Percentiles rank a stretch among this genome's conserved stretches.
phyloP scores from a whole-genome alignment of 1,139 yeast species.

The Eremothecium coryli region DNA sequence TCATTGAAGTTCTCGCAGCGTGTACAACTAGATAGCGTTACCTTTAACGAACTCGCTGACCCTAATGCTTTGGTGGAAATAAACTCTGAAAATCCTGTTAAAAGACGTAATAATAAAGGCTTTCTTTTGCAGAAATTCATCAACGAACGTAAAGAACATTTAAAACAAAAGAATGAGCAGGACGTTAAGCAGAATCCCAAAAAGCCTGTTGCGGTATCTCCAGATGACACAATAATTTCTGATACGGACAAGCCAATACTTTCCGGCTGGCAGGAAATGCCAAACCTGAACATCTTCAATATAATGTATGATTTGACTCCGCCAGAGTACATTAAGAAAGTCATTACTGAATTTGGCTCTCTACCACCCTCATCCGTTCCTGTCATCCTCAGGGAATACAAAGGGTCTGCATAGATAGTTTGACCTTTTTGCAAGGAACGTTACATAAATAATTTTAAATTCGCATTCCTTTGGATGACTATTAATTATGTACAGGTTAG shows the following conservation, averaged over 20 bases:
- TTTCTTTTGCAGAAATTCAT: constrained; percentile 60
- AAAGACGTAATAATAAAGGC: constrained; percentile 41
- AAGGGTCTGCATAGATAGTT: constrained; percentile 32
- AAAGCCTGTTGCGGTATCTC: constrained; percentile 10
- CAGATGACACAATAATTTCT: constrained; percentile 8
- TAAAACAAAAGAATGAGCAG: constrained; percentile 20
- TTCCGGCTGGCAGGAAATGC: constrained; percentile 54
- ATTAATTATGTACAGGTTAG: not conserved
- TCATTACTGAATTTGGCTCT: constrained; percentile 92
- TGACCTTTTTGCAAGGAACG: too few relatives aligned
- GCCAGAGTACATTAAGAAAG: constrained; percentile 85
- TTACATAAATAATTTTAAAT: too few relatives aligned
- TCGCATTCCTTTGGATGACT: too few relatives aligned
- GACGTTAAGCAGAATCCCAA: constrained; percentile 19
- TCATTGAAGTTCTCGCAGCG: constrained; percentile 90
- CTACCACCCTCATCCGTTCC: constrained; percentile 97
- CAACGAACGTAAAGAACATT: constrained; percentile 33
- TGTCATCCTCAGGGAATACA: constrained; percentile 87
- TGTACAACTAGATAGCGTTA: constrained; percentile 91
- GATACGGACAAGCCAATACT: constrained; percentile 36
- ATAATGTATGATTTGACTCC: constrained; percentile 93
- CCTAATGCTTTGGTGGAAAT: constrained; percentile 59
- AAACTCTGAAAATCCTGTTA: constrained; percentile 43
- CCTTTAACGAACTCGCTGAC: constrained; percentile 86
- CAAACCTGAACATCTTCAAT: constrained; percentile 64